Conservation (phyloP, 371 early-diverging fungal species). For the Sporodiniella umbellata region DNA sequence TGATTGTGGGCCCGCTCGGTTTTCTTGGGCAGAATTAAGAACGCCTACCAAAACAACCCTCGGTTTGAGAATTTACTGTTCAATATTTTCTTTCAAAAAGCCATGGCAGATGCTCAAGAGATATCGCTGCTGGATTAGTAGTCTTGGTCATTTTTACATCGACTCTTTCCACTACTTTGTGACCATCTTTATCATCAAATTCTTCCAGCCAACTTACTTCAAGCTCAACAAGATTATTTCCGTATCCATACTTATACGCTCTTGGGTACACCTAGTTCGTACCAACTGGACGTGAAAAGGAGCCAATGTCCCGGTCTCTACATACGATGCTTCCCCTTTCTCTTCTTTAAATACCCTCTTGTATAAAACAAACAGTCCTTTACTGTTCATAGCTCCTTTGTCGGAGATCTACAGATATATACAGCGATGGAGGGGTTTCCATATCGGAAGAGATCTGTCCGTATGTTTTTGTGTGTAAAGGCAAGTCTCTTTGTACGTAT, state of each 20-base stretch:
- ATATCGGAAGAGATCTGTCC: no score
- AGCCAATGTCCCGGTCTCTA: constrained; percentile 69
- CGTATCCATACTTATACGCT: constrained; percentile 96
- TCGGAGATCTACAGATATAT: no score
- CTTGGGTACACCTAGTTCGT: constrained; percentile 82
- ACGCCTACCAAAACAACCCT: constrained; percentile 87
- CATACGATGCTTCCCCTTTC: constrained; percentile 28
- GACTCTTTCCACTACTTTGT: constrained; percentile 86
- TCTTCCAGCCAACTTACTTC: constrained; percentile 96
- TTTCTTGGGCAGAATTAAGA: constrained; percentile 95
- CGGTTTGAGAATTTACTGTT: constrained; percentile 85
- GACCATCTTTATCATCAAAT: constrained; percentile 92
- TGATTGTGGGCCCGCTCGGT: constrained; percentile 98
- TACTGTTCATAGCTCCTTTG: no score
- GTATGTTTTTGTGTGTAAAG: no score
- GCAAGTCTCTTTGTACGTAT: no score
- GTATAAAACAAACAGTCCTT: no score
- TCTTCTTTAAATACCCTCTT: no score
- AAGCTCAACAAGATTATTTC: constrained; percentile 98
- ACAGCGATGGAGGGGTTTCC: no score
- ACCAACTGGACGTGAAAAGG: constrained; percentile 96
- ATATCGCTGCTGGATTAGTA: constrained; percentile 81
- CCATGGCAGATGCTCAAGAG: constrained; percentile 81
- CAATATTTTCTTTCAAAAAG: constrained; percentile 93
- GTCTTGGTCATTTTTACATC: constrained; percentile 91